Base-by-base conservation (phyloP, 352 stramenopile genomes). In the Phytopythium litorale region DNA sequence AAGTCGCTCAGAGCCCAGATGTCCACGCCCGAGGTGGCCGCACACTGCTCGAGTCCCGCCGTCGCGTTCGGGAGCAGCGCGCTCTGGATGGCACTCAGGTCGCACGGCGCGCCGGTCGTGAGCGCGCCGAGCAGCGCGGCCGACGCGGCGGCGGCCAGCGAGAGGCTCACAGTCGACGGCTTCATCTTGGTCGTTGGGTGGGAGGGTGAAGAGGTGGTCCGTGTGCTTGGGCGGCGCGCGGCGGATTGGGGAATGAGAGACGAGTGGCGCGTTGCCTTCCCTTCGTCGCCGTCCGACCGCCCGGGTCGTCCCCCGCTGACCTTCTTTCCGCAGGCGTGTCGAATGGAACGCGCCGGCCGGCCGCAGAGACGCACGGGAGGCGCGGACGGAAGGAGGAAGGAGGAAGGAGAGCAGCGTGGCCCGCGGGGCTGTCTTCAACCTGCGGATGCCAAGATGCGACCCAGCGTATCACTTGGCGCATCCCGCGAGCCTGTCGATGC, bases 21-120 rank as follows among this genome's bases (percentile, higher is more conserved):
- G 57, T 90, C 73, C n/a, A 78, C 61, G 45, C 77, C 77, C 2
- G 76, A 83, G 30, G 66, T 65, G 18, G 35, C 23, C 35, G 46
- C 32, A 43, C 73, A 81, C 35, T 55, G 76, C 38, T 62, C 56
- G 25, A 79, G 62, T 7, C 72, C 72, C 11, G 61, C 65, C 6
- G 81, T 90, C 35, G 67, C 77, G 61, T 90, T 90, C 23, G 70
- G 8, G 28, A 77, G 72, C 28, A 90, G 62, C 32, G 63, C 81
- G 62, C 63, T 57, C 50, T 88, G 38, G 50, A 91, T 88, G 33
- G 62, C 65, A 16, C 59, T 58, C 61, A 87, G 66, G 61, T 91
- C 64, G 64, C 81, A 91, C 32, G 69, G 49, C 2, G 7, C 38
- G n/a, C 33, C 40, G 3, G 38, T 18, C 3, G 55, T 33, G 28